Evolutionary conservation across 208 protist species (phyloP).

Genomic region (Zelonia costaricensis): DNA sequence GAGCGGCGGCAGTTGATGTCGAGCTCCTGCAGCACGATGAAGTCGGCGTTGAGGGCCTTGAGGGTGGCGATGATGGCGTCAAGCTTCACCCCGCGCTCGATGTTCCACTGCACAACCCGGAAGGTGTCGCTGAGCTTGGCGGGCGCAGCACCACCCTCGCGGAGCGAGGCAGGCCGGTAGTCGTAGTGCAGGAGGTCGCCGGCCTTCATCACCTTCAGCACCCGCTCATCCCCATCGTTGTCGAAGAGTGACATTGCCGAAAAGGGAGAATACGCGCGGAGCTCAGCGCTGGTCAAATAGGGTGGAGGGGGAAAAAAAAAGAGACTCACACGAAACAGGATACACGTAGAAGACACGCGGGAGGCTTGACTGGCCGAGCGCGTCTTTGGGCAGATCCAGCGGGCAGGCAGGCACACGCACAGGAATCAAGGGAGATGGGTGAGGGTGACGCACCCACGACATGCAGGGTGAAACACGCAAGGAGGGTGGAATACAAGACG

Average conservation of each 20-base stretch:
- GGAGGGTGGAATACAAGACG: too few species aligned
- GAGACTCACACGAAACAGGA: too few species aligned
- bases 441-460: too few species aligned
- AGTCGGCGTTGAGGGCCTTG: constrained; percentile 51
- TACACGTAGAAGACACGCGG: too few species aligned
- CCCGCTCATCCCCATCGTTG: constrained; percentile 1
- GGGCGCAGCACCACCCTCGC: background rate
- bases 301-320: background rate
- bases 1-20: constrained; percentile 80
- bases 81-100: constrained; percentile 72
- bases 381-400: too few species aligned
- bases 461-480: too few species aligned
- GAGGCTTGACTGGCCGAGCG: too few species aligned
- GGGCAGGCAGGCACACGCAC: too few species aligned
- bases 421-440: too few species aligned
- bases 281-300: background rate
- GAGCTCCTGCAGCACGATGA: constrained; percentile 81
- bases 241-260: background rate
- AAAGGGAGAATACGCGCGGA: background rate
- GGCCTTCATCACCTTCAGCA: constrained; percentile 31
- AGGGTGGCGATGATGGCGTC: constrained; percentile 58
- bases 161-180: constrained; percentile 31
- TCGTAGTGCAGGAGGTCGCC: constrained; percentile 73
- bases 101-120: constrained; percentile 82
- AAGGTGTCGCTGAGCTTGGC: constrained; percentile 50